phyloP scores from a whole-genome alignment of 2,329 filamentous ascomycete genomes.

The Raffaelea arxii region DNA sequence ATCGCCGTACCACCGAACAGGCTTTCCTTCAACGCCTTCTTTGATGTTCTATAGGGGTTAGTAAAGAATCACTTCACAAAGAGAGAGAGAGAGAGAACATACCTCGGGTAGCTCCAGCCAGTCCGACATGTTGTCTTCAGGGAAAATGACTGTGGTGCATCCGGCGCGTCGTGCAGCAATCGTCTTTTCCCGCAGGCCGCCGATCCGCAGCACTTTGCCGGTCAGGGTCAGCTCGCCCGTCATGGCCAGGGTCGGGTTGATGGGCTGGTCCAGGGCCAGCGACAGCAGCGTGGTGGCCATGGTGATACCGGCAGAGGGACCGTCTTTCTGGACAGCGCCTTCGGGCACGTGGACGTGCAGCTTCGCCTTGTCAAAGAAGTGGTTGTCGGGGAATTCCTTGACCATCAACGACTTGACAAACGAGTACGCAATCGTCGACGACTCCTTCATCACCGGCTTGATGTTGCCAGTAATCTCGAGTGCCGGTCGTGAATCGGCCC shows the following conservation, averaged over 20 bases:
- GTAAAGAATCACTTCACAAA: background rate
- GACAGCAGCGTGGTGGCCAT: constrained; percentile 94
- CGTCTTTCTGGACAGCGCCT: constrained; percentile 92
- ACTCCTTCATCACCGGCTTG: constrained; percentile 97
- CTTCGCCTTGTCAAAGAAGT: constrained; percentile 92
- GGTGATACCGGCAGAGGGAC: constrained; percentile 85
- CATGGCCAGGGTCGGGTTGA: constrained; percentile 89
- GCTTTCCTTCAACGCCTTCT: constrained; percentile 82
- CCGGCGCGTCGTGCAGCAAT: constrained; percentile 88
- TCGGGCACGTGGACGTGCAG: constrained; percentile 95
- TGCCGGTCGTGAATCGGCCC: constrained; percentile 61
- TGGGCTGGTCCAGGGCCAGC: constrained; percentile 65
- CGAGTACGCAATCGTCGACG: constrained; percentile 87
- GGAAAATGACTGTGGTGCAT: constrained; percentile 89
- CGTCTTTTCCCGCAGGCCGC: constrained; percentile 91
- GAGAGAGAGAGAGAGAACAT: constrained; percentile 29
- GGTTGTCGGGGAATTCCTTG: constrained; percentile 75
- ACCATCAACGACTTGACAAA: constrained; percentile 88
- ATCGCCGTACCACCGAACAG: constrained; percentile 88
- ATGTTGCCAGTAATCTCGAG: constrained; percentile 92
- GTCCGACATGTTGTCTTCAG: constrained; percentile 88
- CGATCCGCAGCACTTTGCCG: constrained; percentile 91
- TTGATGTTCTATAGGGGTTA: constrained; percentile 74
- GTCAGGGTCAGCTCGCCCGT: constrained; percentile 95
- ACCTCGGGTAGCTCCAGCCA: constrained; percentile 97